Evolutionary conservation across 2,329 filamentous ascomycete genomes (phyloP), one percentile per base, ranked within the genome.

Genomic region (Penicillium sp.): DNA sequence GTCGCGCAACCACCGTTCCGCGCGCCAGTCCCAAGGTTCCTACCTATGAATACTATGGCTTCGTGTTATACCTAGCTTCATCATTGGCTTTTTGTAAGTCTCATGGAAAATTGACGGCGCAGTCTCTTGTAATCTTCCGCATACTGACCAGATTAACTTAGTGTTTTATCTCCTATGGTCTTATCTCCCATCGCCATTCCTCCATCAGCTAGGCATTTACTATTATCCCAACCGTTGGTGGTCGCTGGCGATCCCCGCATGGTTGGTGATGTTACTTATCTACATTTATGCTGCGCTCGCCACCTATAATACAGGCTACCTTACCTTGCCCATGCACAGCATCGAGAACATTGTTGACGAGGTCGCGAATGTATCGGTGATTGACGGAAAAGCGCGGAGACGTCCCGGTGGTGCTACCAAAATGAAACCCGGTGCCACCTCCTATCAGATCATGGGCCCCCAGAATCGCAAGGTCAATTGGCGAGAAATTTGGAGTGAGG

Each of bases 1-100:
- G 78, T 50, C 81, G 80, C 67, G 84, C 79, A 60, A 84, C 81
- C 61, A 88, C 84, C 2, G 86, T 96, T 19, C 91, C 93, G 6
- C 89, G 91, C 56, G 93, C 92, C 2, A 89, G 89, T 54, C 94
- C 94, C 2, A 92, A 94, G 72, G 93, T 99, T 2, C 94, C 94
- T n/a, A 99, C 94, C 0, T 97, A 99, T 79, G 94, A 99, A 74
- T 99, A 97, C 84, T 97, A 97, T 74, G 94, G 94, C 73, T 99
- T 99, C 77, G 93, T 96, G 54, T 84, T 99, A 50, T 97, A 99
- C 78, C 84, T 99, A 40, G 91, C 93, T 71, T 93, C 89, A 61
- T 91, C 88, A 23, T 81, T 94, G 51, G 86, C 86, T 2, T 97
- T 97, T 73, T 80, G 89, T 71, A 82, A 85, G 70, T 89, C 17